Evolutionary conservation across 768 basidiomycete genomes (phyloP), one percentile per base, ranked within the genome.

Genomic region (Termitomyces sp.): DNA sequence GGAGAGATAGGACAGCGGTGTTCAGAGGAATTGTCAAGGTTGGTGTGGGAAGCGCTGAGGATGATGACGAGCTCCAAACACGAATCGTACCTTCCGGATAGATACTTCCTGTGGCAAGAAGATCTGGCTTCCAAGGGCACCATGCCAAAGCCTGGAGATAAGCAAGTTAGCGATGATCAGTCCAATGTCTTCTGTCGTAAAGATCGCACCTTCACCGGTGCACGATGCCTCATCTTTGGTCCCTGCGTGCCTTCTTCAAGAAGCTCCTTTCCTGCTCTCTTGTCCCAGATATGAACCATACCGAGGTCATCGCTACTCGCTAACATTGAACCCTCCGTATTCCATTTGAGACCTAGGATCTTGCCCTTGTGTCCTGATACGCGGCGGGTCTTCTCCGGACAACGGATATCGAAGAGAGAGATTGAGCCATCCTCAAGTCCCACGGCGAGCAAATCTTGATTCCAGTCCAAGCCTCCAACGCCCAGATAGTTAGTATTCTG

Each of bases 251-350:
- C 64, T 35, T 59, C 61, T 14, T 65, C 65, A 17, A 65, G 55
- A 15, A 69, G 55, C 19, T 64, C 52, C 70, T 71, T 68, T 62
- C 50, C 70, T 67, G 42, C 73, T 62, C 40, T 80, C 51, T 80
- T 81, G 55, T 93, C 90, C 90, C 90, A 93, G 37, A 93, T 82
- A 63, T 89, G 85, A 30, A 95, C 89, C 40, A 86, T 85, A 56
- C 95, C 94, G 64, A 88, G 84, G 61, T 88, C 85, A 9, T 93
- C 94, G 1, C 90, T 88, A 45, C 87, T 90, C 0, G 94, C 94
- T 15, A 97, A 74, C 50, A 88, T 77, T 58, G 82, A 80, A 0
- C 89, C 87, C 58, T 89, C 88, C 2, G 72, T 60, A 51, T 87
- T 80, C 90, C 90, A 95, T 43, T 83, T 82, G 28, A 93, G 63